Conservation (phyloP, 768 basidiomycete species). For the Tulasnella sp. region DNA sequence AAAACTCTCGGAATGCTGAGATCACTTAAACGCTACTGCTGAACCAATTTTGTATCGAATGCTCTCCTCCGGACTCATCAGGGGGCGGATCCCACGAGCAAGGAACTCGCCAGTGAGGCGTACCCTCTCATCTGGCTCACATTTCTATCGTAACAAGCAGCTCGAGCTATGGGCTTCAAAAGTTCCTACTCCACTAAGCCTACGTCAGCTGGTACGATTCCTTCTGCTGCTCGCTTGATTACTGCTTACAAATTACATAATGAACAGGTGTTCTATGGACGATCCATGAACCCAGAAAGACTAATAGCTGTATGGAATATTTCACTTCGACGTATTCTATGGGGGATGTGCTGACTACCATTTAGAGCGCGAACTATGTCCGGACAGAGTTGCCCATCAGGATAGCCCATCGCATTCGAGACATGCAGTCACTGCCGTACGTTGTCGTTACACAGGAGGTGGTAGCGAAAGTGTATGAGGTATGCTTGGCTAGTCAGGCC, state of each 20-base stretch:
- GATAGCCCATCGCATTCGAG: slow-evolving; percentile 77
- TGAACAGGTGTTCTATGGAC: slow-evolving; percentile 71
- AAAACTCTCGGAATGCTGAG: neutral
- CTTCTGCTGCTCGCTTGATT: neutral
- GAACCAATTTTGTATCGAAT: neutral
- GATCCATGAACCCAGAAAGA: slow-evolving; percentile 66
- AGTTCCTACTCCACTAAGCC: slow-evolving; percentile 57
- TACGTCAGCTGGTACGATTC: slow-evolving; percentile 60
- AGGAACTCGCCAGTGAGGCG: too few relatives aligned
- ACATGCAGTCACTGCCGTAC: slow-evolving; percentile 78
- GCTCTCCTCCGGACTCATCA: neutral
- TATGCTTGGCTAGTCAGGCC: slow-evolving; percentile 29
- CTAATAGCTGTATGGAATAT: slow-evolving; percentile 55
- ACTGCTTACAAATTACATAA: neutral
- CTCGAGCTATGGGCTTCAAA: slow-evolving; percentile 71
- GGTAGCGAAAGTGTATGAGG: slow-evolving; percentile 75
- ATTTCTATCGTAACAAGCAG: slow-evolving; percentile 74
- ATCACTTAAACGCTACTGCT: neutral
- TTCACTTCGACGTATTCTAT: slow-evolving; percentile 38
- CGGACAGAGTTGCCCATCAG: slow-evolving; percentile 80
- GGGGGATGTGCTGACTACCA: neutral
- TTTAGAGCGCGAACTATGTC: slow-evolving; percentile 81
- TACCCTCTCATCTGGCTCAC: neutral
- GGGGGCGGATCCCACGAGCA: neutral
- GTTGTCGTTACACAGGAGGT: slow-evolving; percentile 79